These are phyloP conservation scores for Dalbergia cochinchinensis DNA, from an alignment of 306 rosid species.

Conservation along the genomic window DNA sequence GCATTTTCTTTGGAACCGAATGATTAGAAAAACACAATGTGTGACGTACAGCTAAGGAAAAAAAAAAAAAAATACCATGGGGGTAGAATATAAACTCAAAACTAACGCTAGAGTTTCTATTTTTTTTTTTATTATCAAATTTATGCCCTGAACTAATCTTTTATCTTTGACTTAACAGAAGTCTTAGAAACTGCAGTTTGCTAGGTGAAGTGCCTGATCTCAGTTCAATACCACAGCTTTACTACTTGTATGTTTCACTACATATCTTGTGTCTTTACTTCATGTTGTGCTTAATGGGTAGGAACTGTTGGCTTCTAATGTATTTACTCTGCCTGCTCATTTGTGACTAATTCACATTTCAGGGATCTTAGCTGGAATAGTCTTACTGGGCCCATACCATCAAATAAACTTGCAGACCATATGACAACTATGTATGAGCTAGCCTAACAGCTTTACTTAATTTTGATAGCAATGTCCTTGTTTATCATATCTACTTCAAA, in stretches of 20 bases:
- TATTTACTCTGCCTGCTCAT: conserved; percentile 34
- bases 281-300: conserved; percentile 10
- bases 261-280: conserved; percentile 26
- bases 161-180: conserved; percentile 64
- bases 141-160: conserved; percentile 34
- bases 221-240: conserved; percentile 60
- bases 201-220: conserved; percentile 80
- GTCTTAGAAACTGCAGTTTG: conserved; percentile 88
- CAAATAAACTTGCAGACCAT: conserved; percentile 61
- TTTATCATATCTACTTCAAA: conserved; percentile 38
- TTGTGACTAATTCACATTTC: conserved; percentile 47
- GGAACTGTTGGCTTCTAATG: conserved; percentile 14
- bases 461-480: conserved; percentile 11
- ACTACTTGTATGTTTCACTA: conserved; percentile 72
- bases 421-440: conserved; percentile 72
- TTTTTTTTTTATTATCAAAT: background rate
- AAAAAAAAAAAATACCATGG: too few species aligned
- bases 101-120: background rate
- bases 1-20: too few species aligned
- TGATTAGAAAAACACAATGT: too few species aligned
- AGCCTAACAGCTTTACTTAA: conserved; percentile 1
- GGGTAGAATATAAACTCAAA: background rate
- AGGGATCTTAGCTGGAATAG: conserved; percentile 90
- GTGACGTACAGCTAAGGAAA: too few species aligned
- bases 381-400: conserved; percentile 71